Percentiles rank a stretch among this genome's conserved stretches.
Evolutionary conservation across 306 rosid genomes (phyloP).

Genomic region (Casuarina cunninghamiana): DNA sequence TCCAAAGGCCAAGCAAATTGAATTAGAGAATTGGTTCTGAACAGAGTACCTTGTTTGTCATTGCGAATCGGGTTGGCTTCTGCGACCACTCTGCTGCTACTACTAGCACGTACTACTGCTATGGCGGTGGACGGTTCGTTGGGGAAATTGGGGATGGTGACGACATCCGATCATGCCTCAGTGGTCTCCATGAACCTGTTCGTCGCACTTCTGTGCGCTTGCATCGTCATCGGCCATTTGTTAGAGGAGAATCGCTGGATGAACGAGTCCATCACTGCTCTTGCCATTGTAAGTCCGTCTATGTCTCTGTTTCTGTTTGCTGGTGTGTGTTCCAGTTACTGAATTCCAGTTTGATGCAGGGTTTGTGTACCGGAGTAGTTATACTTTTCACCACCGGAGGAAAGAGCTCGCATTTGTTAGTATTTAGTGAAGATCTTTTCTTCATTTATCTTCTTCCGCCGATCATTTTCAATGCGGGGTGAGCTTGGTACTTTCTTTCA

Average conservation of each 20-base stretch:
- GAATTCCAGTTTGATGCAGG: constrained; percentile 46
- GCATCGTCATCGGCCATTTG: constrained; percentile 85
- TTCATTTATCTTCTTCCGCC: constrained; percentile 97
- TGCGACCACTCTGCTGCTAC: neutral
- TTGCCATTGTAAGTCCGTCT: constrained; percentile 65
- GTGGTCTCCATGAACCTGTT: constrained; percentile 86
- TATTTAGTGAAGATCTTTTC: constrained; percentile 91
- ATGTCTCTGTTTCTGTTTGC: neutral
- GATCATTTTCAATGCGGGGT: constrained; percentile 99
- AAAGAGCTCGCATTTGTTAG: constrained; percentile 80
- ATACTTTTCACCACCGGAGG: constrained; percentile 78
- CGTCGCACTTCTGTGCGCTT: constrained; percentile 85
- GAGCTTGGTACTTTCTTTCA: constrained; percentile 15
- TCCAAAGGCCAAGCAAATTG: neutral
- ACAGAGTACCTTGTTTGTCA: neutral
- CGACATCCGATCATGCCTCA: constrained; percentile 66
- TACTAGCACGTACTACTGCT: neutral
- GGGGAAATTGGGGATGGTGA: constrained; percentile 31
- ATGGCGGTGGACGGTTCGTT: constrained; percentile 21
- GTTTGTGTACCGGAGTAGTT: constrained; percentile 72
- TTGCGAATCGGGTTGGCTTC: neutral
- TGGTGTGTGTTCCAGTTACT: neutral
- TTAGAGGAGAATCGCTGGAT: constrained; percentile 87
- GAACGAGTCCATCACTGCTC: constrained; percentile 92
- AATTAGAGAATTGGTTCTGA: neutral